A percentile compares a stretch with the other conserved stretches of the same genome.
phyloP scores from a whole-genome alignment of 805 yeast species.

The Ogataea dorogensis region DNA sequence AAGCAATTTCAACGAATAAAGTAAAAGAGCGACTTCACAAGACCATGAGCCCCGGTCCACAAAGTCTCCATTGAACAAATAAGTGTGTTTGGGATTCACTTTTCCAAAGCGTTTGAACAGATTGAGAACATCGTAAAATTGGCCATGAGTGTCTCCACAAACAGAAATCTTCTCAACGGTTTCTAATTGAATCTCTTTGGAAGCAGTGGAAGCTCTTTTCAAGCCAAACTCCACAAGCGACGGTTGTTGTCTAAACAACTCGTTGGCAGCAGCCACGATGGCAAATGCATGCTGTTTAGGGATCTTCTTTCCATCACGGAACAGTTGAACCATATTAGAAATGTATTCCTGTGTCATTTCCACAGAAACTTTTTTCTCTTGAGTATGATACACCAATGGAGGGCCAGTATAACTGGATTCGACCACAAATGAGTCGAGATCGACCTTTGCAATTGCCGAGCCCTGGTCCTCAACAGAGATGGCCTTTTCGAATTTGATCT shows the following conservation, averaged over 20 bases:
- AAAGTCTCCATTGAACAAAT: conserved; percentile 93
- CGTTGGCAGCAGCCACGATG: conserved; percentile 68
- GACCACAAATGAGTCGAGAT: conserved; percentile 45
- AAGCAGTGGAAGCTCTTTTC: conserved; percentile 29
- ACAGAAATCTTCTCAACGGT: conserved; percentile 62
- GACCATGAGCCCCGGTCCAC: conserved; percentile 99
- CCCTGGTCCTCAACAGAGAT: conserved; percentile 67
- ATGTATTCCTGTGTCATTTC: conserved; percentile 58
- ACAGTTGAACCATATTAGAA: conserved; percentile 61
- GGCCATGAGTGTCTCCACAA: conserved; percentile 98
- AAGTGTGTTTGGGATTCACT: conserved; percentile 65
- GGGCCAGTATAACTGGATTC: conserved; percentile 66
- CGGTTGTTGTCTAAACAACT: conserved; percentile 61
- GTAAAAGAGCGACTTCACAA: conserved; percentile 85
- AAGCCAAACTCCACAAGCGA: conserved; percentile 70
- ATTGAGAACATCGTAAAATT: conserved; percentile 84
- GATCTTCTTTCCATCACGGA: conserved; percentile 67
- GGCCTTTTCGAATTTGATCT: conserved; percentile 80
- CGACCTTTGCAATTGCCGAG: conserved; percentile 46
- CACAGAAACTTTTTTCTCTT: conserved; percentile 33
- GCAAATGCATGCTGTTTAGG: conserved; percentile 86
- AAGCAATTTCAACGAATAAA: conserved; percentile 72
- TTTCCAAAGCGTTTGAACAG: conserved; percentile 73
- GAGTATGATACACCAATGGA: conserved; percentile 40
- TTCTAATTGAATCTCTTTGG: conserved; percentile 36